phyloP scores from a whole-genome alignment of 176 grass and related monocot genomes.

The Phragmites australis region DNA sequence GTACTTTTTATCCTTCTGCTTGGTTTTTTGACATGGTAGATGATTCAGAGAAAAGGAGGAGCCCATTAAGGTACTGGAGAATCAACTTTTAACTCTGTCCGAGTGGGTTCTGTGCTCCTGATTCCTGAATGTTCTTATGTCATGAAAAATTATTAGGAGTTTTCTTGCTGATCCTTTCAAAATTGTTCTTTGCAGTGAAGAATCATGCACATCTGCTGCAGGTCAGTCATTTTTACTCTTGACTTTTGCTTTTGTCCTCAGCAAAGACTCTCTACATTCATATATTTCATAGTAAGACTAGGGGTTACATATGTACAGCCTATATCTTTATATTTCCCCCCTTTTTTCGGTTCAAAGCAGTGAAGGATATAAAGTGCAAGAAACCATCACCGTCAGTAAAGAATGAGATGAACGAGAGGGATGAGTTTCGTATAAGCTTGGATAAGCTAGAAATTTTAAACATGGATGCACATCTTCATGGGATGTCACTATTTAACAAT shows the following conservation, averaged over 20 bases:
- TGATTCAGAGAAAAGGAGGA: slow-evolving; percentile 53
- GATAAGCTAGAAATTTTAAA: slow-evolving; percentile 47
- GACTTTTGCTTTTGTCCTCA: slow-evolving; percentile 13
- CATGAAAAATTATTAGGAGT: slow-evolving; percentile 17
- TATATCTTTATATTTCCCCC: slow-evolving; percentile 5
- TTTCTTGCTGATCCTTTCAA: slow-evolving; percentile 30
- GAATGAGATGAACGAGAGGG: slow-evolving; percentile 40
- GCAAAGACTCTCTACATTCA: slow-evolving; percentile 9
- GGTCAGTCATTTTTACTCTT: slow-evolving; percentile 39
- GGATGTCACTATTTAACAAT: slow-evolving; percentile 30
- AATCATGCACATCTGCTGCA: slow-evolving; percentile 54
- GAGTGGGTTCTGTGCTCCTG: slow-evolving; percentile 9
- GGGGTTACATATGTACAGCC: not conserved
- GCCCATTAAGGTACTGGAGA: slow-evolving; percentile 45
- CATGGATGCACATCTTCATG: slow-evolving; percentile 40
- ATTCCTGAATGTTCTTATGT: slow-evolving; percentile 14
- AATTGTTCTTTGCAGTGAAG: slow-evolving; percentile 56
- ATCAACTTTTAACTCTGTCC: slow-evolving; percentile 25
- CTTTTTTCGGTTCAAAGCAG: slow-evolving; percentile 27
- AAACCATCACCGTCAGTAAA: slow-evolving; percentile 39
- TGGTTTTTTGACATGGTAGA: slow-evolving; percentile 39
- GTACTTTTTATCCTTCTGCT: slow-evolving; percentile 38
- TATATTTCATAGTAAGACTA: slow-evolving; percentile 21
- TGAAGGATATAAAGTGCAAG: slow-evolving; percentile 38
- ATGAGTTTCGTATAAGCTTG: slow-evolving; percentile 40